A percentile compares a stretch with the other conserved stretches of the same genome.
Conservation (phyloP, 2,329 filamentous ascomycete genomes). For the Neonectria hederae region DNA sequence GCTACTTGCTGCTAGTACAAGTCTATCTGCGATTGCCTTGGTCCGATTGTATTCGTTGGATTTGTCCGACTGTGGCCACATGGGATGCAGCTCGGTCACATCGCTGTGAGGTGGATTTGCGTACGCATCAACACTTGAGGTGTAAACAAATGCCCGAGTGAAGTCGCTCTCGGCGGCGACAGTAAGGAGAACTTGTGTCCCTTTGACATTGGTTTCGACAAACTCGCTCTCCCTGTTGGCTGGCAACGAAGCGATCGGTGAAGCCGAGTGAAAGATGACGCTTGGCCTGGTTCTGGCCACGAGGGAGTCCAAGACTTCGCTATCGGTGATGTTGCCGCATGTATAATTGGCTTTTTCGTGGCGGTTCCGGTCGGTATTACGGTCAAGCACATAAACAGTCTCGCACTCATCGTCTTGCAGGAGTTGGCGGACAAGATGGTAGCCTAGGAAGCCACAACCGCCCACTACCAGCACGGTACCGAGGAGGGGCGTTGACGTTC, state of each 20-base stretch:
- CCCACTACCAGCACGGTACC: slow-evolving; percentile 37
- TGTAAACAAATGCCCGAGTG: slow-evolving; percentile 46
- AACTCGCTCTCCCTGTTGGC: slow-evolving; percentile 29
- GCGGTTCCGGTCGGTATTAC: slow-evolving; percentile 36
- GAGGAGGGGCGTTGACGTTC: background rate
- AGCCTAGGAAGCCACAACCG: slow-evolving; percentile 48
- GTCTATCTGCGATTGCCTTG: slow-evolving; percentile 46
- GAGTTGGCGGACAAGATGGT: slow-evolving; percentile 44
- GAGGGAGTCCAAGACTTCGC: slow-evolving; percentile 11
- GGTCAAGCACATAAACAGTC: slow-evolving; percentile 44
- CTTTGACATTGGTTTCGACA: slow-evolving; percentile 44
- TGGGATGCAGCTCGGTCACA: slow-evolving; percentile 37
- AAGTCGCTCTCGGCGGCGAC: slow-evolving; percentile 29
- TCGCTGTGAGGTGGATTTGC: slow-evolving; percentile 36
- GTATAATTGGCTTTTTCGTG: slow-evolving; percentile 39
- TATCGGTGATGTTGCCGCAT: slow-evolving; percentile 40
- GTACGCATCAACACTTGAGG: slow-evolving; percentile 44
- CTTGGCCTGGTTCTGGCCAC: slow-evolving; percentile 38
- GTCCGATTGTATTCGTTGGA: slow-evolving; percentile 43
- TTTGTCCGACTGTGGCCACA: slow-evolving; percentile 35
- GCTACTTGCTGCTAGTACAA: slow-evolving; percentile 45
- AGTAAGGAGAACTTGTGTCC: slow-evolving; percentile 43
- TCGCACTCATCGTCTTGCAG: slow-evolving; percentile 33
- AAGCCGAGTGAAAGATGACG: slow-evolving; percentile 47
- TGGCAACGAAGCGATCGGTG: slow-evolving; percentile 41